Evolutionary conservation across 2,329 filamentous ascomycete genomes (phyloP).

Genomic region (Aureobasidium leucospermi): DNA sequence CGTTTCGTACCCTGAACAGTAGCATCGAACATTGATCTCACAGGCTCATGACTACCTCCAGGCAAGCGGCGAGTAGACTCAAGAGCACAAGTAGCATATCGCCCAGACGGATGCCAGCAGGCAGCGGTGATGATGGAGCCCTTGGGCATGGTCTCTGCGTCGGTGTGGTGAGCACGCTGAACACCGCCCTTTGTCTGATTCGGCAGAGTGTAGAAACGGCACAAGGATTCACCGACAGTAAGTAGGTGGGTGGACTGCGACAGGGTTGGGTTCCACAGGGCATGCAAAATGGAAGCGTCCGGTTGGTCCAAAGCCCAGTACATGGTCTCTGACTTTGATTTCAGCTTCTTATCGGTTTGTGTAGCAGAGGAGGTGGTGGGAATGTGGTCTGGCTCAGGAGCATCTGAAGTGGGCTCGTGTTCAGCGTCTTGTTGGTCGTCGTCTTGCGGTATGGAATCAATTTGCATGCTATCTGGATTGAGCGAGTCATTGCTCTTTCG

Average conservation of each 20-base stretch:
- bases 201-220: constrained; percentile 28
- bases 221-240: constrained; percentile 27
- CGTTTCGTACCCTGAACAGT: constrained; percentile 7
- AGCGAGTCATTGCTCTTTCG: constrained; percentile 26
- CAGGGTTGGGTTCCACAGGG: constrained; percentile 24
- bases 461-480: constrained; percentile 42
- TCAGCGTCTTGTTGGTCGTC: constrained; percentile 20
- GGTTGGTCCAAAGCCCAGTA: constrained; percentile 27
- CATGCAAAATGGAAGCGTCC: constrained; percentile 22
- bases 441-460: constrained; percentile 30
- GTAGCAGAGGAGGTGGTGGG: constrained; percentile 17
- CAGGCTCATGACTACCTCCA: constrained; percentile 16
- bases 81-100: constrained; percentile 24
- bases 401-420: constrained; percentile 21
- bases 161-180: constrained; percentile 17
- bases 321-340: constrained; percentile 27
- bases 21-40: constrained; percentile 23
- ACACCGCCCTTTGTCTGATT: not conserved
- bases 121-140: constrained; percentile 25
- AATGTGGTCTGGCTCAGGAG: not conserved
- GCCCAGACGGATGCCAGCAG: constrained; percentile 29
- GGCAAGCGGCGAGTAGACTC: constrained; percentile 17
- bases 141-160: constrained; percentile 22
- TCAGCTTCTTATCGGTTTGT: constrained; percentile 28
- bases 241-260: constrained; percentile 22